phyloP scores from a whole-genome alignment of 2,329 filamentous ascomycete genomes.

The Whalleya microplaca region DNA sequence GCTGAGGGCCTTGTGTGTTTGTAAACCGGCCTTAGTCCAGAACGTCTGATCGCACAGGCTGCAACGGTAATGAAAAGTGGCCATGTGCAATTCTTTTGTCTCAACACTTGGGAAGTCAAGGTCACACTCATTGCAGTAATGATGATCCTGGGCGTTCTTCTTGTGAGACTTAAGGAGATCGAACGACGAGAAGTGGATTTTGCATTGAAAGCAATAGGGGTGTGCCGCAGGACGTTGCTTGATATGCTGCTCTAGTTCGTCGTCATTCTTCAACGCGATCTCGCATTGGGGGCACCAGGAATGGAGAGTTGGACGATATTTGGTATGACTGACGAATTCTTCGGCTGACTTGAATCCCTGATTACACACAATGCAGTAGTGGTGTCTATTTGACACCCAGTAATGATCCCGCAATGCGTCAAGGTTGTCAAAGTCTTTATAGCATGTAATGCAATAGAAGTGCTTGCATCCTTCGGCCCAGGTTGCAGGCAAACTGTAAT shows the following conservation, averaged over 20 bases:
- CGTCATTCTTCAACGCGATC: neutral
- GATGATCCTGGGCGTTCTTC: neutral
- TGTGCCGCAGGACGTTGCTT: neutral
- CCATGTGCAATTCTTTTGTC: neutral
- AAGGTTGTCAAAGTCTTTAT: slow-evolving; percentile 1
- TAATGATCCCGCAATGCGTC: neutral
- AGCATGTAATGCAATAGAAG: slow-evolving; percentile 6
- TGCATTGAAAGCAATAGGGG: neutral
- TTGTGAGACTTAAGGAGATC: neutral
- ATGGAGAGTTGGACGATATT: neutral
- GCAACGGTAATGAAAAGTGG: slow-evolving; percentile 2
- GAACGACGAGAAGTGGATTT: neutral
- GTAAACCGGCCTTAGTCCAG: neutral
- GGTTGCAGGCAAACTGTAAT: neutral
- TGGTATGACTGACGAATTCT: neutral
- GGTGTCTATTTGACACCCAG: neutral
- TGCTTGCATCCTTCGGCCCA: slow-evolving; percentile 2
- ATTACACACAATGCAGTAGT: neutral
- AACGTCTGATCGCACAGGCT: slow-evolving; percentile 1
- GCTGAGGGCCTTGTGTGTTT: neutral
- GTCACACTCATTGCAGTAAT: slow-evolving; percentile 9
- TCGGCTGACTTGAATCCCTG: neutral
- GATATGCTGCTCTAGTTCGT: neutral
- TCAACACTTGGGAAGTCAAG: slow-evolving; percentile 8
- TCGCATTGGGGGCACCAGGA: neutral